A percentile compares a stretch with the other conserved stretches of the same genome.
Conservation (phyloP, 2,329 filamentous ascomycete genomes). For the Pseudogymnoascus sp. region DNA sequence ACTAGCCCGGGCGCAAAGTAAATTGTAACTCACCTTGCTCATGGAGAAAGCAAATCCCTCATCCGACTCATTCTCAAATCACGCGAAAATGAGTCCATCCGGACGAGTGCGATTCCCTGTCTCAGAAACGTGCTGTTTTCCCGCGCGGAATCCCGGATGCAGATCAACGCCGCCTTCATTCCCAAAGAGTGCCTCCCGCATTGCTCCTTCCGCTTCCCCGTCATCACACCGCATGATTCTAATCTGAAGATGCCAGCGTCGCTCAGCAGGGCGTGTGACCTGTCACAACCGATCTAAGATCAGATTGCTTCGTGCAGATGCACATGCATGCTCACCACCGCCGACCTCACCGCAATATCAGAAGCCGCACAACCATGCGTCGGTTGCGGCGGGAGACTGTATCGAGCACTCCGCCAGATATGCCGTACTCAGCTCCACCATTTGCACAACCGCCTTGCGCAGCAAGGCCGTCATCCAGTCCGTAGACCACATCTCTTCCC, state of each 20-base stretch:
- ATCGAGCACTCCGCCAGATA: background rate
- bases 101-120: background rate
- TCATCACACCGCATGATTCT: constrained; percentile 3
- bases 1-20: background rate
- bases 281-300: constrained; percentile 3
- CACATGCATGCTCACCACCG: background rate
- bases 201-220: background rate
- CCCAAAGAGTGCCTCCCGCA: constrained; percentile 1
- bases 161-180: background rate
- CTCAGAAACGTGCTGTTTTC: background rate
- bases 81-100: background rate
- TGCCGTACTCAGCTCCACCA: background rate
- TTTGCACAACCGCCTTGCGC: background rate
- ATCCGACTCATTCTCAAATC: background rate
- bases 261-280: background rate
- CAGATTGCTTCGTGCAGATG: background rate
- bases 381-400: background rate
- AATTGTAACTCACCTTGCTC: background rate
- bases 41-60: background rate
- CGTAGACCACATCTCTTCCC: background rate
- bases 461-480: background rate
- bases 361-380: background rate
- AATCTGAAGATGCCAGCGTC: constrained; percentile 3
- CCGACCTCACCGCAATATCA: background rate
- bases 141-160: background rate